phyloP scores from a whole-genome alignment of 345 rosid genomes.

The Syzygium aromaticum region DNA sequence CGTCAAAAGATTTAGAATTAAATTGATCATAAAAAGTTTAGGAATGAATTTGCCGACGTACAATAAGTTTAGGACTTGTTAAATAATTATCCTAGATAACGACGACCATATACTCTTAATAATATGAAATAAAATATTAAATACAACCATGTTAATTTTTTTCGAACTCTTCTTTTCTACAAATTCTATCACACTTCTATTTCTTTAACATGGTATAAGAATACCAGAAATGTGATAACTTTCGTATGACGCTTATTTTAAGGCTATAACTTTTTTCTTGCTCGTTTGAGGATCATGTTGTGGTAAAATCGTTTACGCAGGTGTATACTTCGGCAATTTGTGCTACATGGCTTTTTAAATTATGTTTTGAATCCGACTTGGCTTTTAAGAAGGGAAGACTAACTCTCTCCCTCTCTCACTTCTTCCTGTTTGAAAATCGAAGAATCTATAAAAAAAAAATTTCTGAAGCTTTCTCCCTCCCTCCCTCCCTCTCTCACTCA shows the following conservation, averaged over 20 bases:
- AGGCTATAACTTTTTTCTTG: not conserved
- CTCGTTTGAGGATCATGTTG: fast-evolving
- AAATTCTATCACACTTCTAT: not conserved
- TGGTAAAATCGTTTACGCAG: fast-evolving
- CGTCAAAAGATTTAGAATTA: not conserved
- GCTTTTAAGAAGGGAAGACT: not conserved
- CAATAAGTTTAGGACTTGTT: not conserved
- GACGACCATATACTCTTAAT: not conserved
- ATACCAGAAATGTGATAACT: not conserved
- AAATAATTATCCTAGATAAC: not conserved
- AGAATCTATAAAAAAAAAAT: not conserved
- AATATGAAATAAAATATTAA: not conserved
- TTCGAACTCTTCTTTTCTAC: not conserved
- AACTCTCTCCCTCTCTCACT: not conserved
- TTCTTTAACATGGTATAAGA: not conserved
- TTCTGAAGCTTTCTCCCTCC: not conserved
- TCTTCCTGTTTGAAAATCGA: not conserved
- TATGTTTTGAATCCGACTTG: not conserved
- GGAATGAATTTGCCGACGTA: fast-evolving
- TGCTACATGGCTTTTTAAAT: not conserved
- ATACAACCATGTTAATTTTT: not conserved
- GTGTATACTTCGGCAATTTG: fast-evolving
- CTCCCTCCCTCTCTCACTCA: not conserved
- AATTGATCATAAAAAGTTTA: not conserved
- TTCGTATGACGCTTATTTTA: not conserved